Percentiles rank a stretch among this genome's conserved stretches.
phyloP scores from a whole-genome alignment of 164 flowering plant species.

The Brasenia schreberi region DNA sequence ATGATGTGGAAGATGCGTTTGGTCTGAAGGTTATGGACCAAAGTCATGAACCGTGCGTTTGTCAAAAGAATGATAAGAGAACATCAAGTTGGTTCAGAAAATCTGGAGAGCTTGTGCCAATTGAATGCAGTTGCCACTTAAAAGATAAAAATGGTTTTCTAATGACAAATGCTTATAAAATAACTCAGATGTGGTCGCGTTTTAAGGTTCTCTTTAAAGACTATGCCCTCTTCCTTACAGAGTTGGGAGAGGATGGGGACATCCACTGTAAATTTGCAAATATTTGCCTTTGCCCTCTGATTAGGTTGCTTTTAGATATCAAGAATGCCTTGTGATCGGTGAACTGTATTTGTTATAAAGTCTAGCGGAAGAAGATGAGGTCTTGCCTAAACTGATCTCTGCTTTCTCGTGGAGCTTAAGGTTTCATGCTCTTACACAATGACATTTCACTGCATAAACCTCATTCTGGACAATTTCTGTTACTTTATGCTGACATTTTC shows the following conservation, averaged over 20 bases:
- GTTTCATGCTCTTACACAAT: neutral
- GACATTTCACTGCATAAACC: neutral
- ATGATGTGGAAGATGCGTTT: slow-evolving; percentile 2
- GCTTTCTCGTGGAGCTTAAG: neutral
- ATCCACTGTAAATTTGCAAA: slow-evolving; percentile 61
- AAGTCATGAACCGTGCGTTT: slow-evolving; percentile 6
- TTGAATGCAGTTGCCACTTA: slow-evolving; percentile 45
- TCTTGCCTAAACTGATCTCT: neutral
- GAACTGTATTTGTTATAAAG: neutral
- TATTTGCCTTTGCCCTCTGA: slow-evolving; percentile 67
- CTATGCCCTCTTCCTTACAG: slow-evolving; percentile 40
- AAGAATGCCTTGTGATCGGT: slow-evolving; percentile 17
- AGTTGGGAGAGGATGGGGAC: slow-evolving; percentile 25
- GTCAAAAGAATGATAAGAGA: slow-evolving; percentile 5
- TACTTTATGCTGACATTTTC: neutral
- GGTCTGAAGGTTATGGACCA: slow-evolving; percentile 8
- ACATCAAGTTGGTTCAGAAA: slow-evolving; percentile 15
- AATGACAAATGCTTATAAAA: slow-evolving; percentile 8
- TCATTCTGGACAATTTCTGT: neutral
- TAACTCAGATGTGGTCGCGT: slow-evolving; percentile 13
- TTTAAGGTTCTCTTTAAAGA: slow-evolving; percentile 45
- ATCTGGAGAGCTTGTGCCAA: slow-evolving; percentile 16
- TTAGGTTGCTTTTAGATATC: slow-evolving; percentile 34
- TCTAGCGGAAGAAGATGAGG: neutral
- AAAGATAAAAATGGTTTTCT: slow-evolving; percentile 4